Evolutionary conservation across 305 asterid species (phyloP).

Genomic region (Solanum chacoense): DNA sequence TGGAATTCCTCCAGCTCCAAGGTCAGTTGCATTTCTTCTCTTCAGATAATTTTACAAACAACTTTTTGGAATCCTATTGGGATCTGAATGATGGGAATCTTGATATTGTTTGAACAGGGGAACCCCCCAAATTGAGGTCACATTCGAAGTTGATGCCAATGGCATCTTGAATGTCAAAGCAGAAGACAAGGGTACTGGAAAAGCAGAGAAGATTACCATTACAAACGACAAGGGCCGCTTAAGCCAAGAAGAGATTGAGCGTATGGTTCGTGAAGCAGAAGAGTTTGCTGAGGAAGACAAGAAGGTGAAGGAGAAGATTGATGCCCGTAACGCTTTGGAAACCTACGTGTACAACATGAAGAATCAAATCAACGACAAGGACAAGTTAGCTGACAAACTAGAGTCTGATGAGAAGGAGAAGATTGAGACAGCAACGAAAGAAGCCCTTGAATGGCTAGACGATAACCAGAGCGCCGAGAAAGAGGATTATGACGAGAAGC

Average conservation of each 20-base stretch:
- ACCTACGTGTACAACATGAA: constrained; percentile 42
- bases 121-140: constrained; percentile 86
- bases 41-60: neutral
- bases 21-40: constrained; percentile 22
- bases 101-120: constrained; percentile 44
- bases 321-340: constrained; percentile 33
- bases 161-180: constrained; percentile 85
- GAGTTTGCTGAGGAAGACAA: constrained; percentile 51
- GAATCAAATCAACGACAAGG: constrained; percentile 37
- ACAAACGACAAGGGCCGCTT: constrained; percentile 44
- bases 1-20: constrained; percentile 93
- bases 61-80: neutral
- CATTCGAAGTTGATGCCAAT: constrained; percentile 87
- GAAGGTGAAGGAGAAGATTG: constrained; percentile 32
- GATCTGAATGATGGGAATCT: neutral
- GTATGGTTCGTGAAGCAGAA: constrained; percentile 48
- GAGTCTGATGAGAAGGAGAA: constrained; percentile 47
- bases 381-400: constrained; percentile 38
- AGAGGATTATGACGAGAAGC: constrained; percentile 40
- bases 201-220: constrained; percentile 47
- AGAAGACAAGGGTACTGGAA: constrained; percentile 72
- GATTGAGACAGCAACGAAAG: constrained; percentile 40
- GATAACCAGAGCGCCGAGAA: constrained; percentile 43
- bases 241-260: constrained; percentile 45
- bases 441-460: constrained; percentile 45